Percentiles rank a stretch among this genome's conserved stretches.
Conservation (phyloP, 2,329 filamentous ascomycete species). For the Phyllosticta citriasiana region DNA sequence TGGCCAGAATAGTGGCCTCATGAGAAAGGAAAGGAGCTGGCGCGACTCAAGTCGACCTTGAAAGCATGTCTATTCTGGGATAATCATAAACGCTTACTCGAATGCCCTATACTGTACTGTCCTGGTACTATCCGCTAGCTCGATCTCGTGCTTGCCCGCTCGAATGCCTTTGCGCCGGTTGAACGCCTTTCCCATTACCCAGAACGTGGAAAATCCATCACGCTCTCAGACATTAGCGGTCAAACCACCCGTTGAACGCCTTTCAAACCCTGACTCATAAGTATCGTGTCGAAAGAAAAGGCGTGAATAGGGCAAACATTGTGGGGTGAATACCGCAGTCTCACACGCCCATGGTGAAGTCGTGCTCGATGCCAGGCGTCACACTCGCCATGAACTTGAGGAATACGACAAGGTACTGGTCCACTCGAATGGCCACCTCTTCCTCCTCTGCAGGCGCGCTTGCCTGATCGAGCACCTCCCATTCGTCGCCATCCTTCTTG, state of each 20-base stretch:
- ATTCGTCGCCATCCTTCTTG: slow-evolving; percentile 46
- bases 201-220: not conserved
- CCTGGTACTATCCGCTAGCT: not conserved
- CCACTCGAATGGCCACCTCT: slow-evolving; percentile 74
- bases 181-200: slow-evolving; percentile 7
- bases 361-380: slow-evolving; percentile 93
- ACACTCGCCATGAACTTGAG: slow-evolving; percentile 67
- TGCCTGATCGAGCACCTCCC: slow-evolving; percentile 49
- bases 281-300: not conserved
- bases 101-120: not conserved
- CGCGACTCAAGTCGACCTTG: not conserved
- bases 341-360: slow-evolving; percentile 93
- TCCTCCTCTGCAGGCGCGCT: slow-evolving; percentile 56
- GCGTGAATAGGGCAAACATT: not conserved
- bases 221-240: not conserved
- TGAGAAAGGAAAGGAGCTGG: too few relatives aligned
- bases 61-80: not conserved
- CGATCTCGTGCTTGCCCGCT: not conserved
- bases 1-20: too few relatives aligned
- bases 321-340: not conserved
- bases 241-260: not conserved
- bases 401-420: slow-evolving; percentile 81
- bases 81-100: not conserved
- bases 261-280: not conserved
- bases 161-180: not conserved